These are phyloP conservation scores for Starmerella ratchasimensis DNA, from an alignment of 805 yeast genomes.

Conservation along the genomic window DNA sequence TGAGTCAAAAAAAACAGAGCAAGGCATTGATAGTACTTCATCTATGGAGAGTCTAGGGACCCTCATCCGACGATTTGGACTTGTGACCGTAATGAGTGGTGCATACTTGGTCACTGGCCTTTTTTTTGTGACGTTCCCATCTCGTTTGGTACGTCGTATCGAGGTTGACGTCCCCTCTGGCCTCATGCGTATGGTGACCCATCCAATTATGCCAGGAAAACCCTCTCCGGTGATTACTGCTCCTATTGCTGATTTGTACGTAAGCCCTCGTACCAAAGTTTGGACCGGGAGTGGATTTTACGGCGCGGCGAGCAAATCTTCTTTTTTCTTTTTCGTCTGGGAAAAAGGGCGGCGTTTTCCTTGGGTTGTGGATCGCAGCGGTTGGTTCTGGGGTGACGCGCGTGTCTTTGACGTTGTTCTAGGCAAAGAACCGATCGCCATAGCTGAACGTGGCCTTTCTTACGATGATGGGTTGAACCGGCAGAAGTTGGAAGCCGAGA, in stretches of 20 bases:
- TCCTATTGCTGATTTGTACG: conserved; percentile 41
- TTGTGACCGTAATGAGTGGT: conserved; percentile 28
- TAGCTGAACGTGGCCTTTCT: conserved; percentile 57
- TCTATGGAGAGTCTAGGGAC: conserved; percentile 29
- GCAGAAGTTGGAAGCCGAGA: conserved; percentile 34
- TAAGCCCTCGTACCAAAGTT: conserved; percentile 50
- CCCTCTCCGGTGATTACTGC: conserved; percentile 63
- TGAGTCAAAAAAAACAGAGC: conserved; percentile 31
- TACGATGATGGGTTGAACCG: conserved; percentile 46
- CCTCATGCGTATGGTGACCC: conserved; percentile 52
- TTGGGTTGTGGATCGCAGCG: conserved; percentile 72
- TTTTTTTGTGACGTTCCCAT: conserved; percentile 43
- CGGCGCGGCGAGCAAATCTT: conserved; percentile 62
- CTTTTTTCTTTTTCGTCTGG: conserved; percentile 59
- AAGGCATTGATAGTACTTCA: too few relatives aligned
- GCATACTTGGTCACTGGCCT: conserved; percentile 32
- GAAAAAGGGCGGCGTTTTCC: conserved; percentile 44
- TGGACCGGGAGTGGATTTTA: conserved; percentile 84
- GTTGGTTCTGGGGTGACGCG: conserved; percentile 90
- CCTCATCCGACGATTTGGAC: conserved; percentile 27
- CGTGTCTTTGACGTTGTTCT: conserved; percentile 69
- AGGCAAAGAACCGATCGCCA: conserved; percentile 64
- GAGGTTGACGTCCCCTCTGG: conserved; percentile 53
- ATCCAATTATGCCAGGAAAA: conserved; percentile 60
- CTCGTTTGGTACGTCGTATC: conserved; percentile 58